Percentiles rank a stretch among this genome's conserved stretches.
Evolutionary conservation across 345 rosid species (phyloP).

Genomic region (Ailanthus altissimus): DNA sequence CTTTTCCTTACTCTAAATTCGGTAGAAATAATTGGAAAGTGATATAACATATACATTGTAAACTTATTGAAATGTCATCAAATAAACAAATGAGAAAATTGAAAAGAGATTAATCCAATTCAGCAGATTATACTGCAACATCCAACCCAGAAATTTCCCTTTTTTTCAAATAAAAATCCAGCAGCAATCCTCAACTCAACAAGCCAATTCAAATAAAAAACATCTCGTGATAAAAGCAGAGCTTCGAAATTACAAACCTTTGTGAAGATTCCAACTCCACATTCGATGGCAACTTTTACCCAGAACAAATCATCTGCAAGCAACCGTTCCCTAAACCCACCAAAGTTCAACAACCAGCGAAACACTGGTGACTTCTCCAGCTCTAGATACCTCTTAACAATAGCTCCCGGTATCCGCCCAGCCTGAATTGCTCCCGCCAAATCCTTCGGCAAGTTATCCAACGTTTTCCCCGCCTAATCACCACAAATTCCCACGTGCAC

Average conservation of each 20-base stretch:
- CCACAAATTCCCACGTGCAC: conserved; percentile 3
- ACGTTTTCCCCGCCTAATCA: conserved; percentile 45
- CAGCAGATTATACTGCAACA: no score
- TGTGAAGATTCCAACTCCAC: conserved; percentile 76
- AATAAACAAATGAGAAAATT: background rate
- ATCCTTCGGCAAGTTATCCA: conserved; percentile 63
- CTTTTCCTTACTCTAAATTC: background rate
- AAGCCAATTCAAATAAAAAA: background rate
- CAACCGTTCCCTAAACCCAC: conserved; percentile 69
- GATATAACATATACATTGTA: background rate
- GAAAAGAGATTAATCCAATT: background rate
- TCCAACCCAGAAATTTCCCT: background rate
- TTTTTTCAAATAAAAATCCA: background rate
- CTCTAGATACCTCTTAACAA: conserved; percentile 51
- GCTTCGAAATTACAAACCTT: conserved; percentile 39
- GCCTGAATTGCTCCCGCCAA: conserved; percentile 55
- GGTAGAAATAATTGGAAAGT: background rate
- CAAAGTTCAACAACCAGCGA: conserved; percentile 61
- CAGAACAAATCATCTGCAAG: conserved; percentile 73
- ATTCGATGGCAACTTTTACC: conserved; percentile 67
- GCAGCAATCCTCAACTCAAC: background rate
- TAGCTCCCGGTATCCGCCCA: conserved; percentile 55
- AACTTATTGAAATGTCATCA: background rate
- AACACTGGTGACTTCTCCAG: conserved; percentile 53
- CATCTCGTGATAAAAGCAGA: background rate